Conservation (phyloP, 2,329 filamentous ascomycete species). For the Ophiostoma triangulosporum region DNA sequence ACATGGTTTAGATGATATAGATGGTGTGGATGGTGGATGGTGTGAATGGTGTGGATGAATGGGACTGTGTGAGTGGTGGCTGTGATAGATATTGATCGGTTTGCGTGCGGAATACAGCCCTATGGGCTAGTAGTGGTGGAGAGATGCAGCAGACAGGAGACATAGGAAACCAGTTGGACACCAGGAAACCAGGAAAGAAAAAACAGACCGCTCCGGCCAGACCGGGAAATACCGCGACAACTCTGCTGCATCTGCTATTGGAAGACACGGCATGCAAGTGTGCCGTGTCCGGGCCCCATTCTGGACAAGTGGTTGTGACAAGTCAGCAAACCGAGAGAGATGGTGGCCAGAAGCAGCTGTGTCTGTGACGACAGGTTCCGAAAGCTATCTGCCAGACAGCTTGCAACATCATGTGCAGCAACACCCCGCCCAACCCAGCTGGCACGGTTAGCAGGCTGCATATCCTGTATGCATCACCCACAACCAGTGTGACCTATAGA, state of each 20-base stretch:
- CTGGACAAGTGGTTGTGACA: neutral
- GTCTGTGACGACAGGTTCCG: too few species aligned
- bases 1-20: too few species aligned
- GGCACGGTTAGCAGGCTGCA: neutral
- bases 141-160: neutral
- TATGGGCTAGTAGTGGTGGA: neutral
- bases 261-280: neutral
- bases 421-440: neutral
- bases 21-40: too few species aligned
- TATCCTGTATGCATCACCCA: neutral
- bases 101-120: too few species aligned
- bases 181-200: too few species aligned
- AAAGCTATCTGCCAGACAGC: too few species aligned
- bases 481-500: neutral
- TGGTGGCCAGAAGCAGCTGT: neutral
- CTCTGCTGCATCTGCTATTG: neutral
- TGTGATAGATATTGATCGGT: too few species aligned
- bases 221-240: neutral
- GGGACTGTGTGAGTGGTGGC: too few species aligned
- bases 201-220: neutral
- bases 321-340: neutral
- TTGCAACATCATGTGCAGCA: neutral
- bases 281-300: neutral
- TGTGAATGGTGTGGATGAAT: too few species aligned
- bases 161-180: neutral